A percentile compares a stretch with the other conserved stretches of the same genome.
These are phyloP conservation scores for Barnettozyma sucrosica DNA, from an alignment of 805 yeast species.

Conservation along the genomic window DNA sequence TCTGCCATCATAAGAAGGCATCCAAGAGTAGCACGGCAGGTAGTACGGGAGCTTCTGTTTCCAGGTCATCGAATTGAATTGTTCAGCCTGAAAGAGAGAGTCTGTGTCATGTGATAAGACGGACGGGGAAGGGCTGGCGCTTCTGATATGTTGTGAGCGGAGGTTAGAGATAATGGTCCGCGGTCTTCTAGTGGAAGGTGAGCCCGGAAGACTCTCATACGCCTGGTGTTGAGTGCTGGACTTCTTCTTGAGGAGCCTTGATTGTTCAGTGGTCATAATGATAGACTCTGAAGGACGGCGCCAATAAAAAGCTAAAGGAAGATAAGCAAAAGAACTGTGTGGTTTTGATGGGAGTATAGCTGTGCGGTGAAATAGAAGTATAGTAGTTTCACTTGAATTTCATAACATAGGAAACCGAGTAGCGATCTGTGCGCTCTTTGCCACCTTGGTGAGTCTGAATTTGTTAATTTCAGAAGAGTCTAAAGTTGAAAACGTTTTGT, in stretches of 20 bases:
- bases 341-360: background rate
- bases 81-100: background rate
- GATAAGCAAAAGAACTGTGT: background rate
- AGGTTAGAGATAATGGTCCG: conserved; percentile 17
- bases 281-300: background rate
- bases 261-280: conserved; percentile 5
- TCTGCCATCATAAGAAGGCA: conserved; percentile 40
- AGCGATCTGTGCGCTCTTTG: background rate
- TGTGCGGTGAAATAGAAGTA: too few species aligned
- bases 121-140: conserved; percentile 11
- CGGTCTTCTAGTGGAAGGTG: conserved; percentile 16
- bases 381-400: background rate
- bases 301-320: background rate
- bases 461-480: background rate
- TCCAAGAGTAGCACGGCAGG: conserved; percentile 64
- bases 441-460: background rate
- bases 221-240: conserved; percentile 2
- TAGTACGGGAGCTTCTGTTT: conserved; percentile 47
- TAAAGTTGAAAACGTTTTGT: background rate
- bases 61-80: conserved; percentile 10
- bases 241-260: conserved; percentile 12
- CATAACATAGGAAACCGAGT: background rate
- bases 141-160: conserved; percentile 2
- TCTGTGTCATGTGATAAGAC: conserved; percentile 11
- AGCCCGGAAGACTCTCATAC: conserved; percentile 13